Base-by-base conservation (phyloP, 169 alveolate species). In the Fabrea salina region DNA sequence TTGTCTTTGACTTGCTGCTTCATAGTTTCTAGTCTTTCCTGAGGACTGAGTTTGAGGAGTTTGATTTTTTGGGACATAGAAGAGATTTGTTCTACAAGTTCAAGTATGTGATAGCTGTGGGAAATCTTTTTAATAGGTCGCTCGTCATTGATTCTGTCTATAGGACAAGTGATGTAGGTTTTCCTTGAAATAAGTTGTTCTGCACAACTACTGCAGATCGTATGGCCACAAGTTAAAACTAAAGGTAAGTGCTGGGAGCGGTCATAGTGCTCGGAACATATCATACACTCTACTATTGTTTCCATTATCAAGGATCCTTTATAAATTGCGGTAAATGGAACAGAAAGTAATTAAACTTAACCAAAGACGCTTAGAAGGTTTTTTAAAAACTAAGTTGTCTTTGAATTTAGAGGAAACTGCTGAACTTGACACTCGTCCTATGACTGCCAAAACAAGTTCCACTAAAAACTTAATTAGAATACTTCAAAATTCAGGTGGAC, bases 151-250 rank as follows among this genome's bases (percentile, higher is more conserved):
- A 37, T 39, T 41, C 56, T 33, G n/a, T 66, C 76, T 3, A 66
- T 19, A 40, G 76, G 76, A 5, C 76, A 66, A 16, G 22, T 41
- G 22, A 66, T 33, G n/a, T n/a, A 25, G 19, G 33, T 35, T 7
- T 25, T 33, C 40, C 51, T 25, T 35, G 51, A n/a, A 25, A 19
- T 66, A 16, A 66, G 22, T n/a, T 66, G 58, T 6, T 19, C 30
- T 33, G 57, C 76, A 41, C 76, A 66, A 3, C 19, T 16, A 37
- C 40, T 66, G 64, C 76, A 66, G 56, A 66, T 33, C 1, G 58
- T 37, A 41, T 66, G 76, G 43, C 76, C 76, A n/a, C 76, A 66
- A 19, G 40, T 19, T 39, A 66, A 5, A 33, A 66, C 76, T 5
- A 66, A 39, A 8, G 76, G 76, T 16, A 39, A n/a, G 19, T 40